Evolutionary conservation across 2,329 filamentous ascomycete species (phyloP).

Genomic region (Lachnellula hyalina): DNA sequence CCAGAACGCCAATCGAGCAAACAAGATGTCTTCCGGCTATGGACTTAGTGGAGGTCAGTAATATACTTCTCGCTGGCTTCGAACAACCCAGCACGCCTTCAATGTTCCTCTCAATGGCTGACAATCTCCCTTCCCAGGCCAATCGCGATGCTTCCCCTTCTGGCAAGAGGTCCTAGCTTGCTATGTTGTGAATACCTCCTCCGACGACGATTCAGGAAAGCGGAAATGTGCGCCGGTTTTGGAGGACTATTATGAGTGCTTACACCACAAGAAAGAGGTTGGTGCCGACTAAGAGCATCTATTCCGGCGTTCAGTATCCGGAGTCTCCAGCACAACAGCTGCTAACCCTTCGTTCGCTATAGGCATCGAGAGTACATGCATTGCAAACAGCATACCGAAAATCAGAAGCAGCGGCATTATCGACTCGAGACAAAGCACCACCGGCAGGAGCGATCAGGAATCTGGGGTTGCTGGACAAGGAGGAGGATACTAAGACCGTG

Average conservation of each 20-base stretch:
- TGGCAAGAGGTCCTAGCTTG: constrained; percentile 99
- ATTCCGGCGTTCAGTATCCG: background rate
- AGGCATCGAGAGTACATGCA: constrained; percentile 69
- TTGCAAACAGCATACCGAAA: constrained; percentile 84
- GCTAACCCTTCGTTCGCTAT: constrained; percentile 7
- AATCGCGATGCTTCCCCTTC: constrained; percentile 88
- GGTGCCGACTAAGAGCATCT: constrained; percentile 24
- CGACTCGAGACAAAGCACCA: constrained; percentile 73
- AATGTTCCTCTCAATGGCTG: constrained; percentile 18
- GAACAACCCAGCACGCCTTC: background rate
- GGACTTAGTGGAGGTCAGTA: constrained; percentile 72
- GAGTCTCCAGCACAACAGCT: background rate
- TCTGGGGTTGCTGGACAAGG: constrained; percentile 76
- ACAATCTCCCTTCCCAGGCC: constrained; percentile 19
- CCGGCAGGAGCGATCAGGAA: constrained; percentile 83
- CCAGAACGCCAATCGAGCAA: constrained; percentile 18
- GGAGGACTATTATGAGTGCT: constrained; percentile 98
- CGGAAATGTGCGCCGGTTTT: constrained; percentile 79
- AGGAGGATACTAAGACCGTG: constrained; percentile 68
- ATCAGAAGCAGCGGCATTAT: constrained; percentile 56
- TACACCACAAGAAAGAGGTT: constrained; percentile 99
- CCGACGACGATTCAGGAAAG: constrained; percentile 74
- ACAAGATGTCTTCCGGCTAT: constrained; percentile 72
- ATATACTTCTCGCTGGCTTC: background rate
- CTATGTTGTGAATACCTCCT: constrained; percentile 88